A percentile compares a stretch with the other conserved stretches of the same genome.
These are phyloP conservation scores for Trifolium dubium DNA, from an alignment of 306 rosid species.

Conservation along the genomic window DNA sequence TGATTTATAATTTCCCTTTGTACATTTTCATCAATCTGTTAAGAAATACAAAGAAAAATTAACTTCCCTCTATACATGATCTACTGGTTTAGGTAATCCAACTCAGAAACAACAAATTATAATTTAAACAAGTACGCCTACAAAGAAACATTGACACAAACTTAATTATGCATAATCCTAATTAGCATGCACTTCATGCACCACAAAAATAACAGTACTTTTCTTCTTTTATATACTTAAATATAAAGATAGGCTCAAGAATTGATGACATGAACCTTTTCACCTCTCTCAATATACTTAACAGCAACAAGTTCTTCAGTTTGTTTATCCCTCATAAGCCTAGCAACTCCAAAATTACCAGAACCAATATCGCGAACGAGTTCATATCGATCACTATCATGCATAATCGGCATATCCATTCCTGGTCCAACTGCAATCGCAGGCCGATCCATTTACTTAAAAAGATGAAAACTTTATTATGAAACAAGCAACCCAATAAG, in stretches of 20 bases:
- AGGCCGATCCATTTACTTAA: slow-evolving; percentile 61
- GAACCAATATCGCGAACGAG: slow-evolving; percentile 88
- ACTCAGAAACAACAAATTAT: no score
- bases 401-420: slow-evolving; percentile 94
- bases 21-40: slow-evolving; percentile 97
- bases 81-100: background rate
- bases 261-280: slow-evolving; percentile 67
- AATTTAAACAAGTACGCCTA: no score
- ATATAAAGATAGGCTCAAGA: background rate
- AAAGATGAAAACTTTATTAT: slow-evolving; percentile 30
- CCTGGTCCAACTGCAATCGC: slow-evolving; percentile 67
- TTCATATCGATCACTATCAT: slow-evolving; percentile 90
- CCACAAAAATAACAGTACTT: background rate
- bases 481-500: slow-evolving; percentile 23
- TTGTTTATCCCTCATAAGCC: slow-evolving; percentile 91
- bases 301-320: slow-evolving; percentile 94
- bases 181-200: background rate
- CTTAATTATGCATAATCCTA: slow-evolving; percentile 1
- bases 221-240: background rate
- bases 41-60: slow-evolving; percentile 25
- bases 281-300: slow-evolving; percentile 98
- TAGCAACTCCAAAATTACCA: slow-evolving; percentile 91
- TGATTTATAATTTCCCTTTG: slow-evolving; percentile 95
- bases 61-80: background rate
- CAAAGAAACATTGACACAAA: background rate